These are phyloP conservation scores for Ganoderma lingzhi DNA, from an alignment of 1,284 basidiomycete species.

Conservation along the genomic window DNA sequence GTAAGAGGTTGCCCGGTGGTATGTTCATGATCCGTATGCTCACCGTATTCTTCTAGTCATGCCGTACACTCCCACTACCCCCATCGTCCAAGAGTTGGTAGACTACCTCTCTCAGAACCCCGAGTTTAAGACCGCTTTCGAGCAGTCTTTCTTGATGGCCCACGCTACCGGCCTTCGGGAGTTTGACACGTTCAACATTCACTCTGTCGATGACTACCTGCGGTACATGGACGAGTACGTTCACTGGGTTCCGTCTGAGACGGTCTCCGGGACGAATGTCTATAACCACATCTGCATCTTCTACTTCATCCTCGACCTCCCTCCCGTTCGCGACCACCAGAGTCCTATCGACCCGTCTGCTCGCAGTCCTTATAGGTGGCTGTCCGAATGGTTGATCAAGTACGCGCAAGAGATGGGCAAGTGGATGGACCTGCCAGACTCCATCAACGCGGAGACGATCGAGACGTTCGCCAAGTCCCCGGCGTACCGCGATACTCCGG, in stretches of 20 bases:
- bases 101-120: constrained; percentile 22
- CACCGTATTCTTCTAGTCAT: background rate
- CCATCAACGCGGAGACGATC: constrained; percentile 26
- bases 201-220: constrained; percentile 31
- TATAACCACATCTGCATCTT: constrained; percentile 32
- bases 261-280: constrained; percentile 25
- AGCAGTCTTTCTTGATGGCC: constrained; percentile 23
- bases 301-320: constrained; percentile 32
- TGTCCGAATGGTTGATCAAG: constrained; percentile 32
- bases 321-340: constrained; percentile 23
- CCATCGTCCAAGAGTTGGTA: constrained; percentile 29
- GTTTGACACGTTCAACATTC: constrained; percentile 28
- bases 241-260: constrained; percentile 30
- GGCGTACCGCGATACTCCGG: constrained; percentile 23
- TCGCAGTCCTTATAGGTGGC: constrained; percentile 24
- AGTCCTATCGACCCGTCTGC: constrained; percentile 28
- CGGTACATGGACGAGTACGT: constrained; percentile 25
- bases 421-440: constrained; percentile 30
- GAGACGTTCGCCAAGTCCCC: constrained; percentile 25
- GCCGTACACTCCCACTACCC: constrained; percentile 5
- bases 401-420: constrained; percentile 32
- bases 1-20: background rate
- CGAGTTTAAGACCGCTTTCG: constrained; percentile 27
- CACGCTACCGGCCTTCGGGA: constrained; percentile 20
- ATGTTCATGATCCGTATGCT: background rate